Conservation (phyloP, 768 basidiomycete species). For the Brasilioporus rufonigricans region DNA sequence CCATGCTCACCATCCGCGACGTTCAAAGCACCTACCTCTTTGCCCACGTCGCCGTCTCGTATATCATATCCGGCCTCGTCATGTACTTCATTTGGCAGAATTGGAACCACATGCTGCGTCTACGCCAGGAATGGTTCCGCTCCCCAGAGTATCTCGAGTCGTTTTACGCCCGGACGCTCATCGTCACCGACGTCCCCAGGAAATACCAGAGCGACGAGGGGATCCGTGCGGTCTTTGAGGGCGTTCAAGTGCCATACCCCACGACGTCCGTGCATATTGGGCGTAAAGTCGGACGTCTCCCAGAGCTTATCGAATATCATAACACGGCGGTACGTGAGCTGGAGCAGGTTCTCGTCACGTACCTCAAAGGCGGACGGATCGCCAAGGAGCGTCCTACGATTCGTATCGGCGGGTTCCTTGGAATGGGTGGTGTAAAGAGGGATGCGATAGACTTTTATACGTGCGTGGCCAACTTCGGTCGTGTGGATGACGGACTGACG, state of each 20-base stretch:
- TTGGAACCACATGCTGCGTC: constrained; percentile 74
- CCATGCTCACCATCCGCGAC: constrained; percentile 84
- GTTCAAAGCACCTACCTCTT: constrained; percentile 71
- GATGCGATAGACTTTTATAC: constrained; percentile 96
- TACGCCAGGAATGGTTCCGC: constrained; percentile 86
- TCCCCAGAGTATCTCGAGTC: constrained; percentile 84
- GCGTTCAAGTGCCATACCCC: constrained; percentile 79
- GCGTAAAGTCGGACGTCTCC: constrained; percentile 82
- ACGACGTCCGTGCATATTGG: constrained; percentile 90
- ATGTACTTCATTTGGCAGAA: constrained; percentile 70
- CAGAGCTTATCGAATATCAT: constrained; percentile 88
- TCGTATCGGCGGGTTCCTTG: constrained; percentile 73
- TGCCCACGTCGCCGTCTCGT: constrained; percentile 81
- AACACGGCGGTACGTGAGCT: constrained; percentile 93
- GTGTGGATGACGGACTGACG: constrained; percentile 2
- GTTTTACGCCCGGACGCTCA: constrained; percentile 92
- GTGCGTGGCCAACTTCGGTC: constrained; percentile 42
- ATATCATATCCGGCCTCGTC: constrained; percentile 74
- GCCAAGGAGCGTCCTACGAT: constrained; percentile 81
- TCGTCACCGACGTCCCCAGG: constrained; percentile 76
- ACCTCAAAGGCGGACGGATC: constrained; percentile 80
- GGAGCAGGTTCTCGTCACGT: constrained; percentile 84
- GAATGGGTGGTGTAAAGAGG: constrained; percentile 78
- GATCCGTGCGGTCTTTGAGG: constrained; percentile 70
- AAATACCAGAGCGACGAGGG: constrained; percentile 85